Evolutionary conservation across 345 rosid genomes (phyloP).

Genomic region (Eucalyptus pauciflora): DNA sequence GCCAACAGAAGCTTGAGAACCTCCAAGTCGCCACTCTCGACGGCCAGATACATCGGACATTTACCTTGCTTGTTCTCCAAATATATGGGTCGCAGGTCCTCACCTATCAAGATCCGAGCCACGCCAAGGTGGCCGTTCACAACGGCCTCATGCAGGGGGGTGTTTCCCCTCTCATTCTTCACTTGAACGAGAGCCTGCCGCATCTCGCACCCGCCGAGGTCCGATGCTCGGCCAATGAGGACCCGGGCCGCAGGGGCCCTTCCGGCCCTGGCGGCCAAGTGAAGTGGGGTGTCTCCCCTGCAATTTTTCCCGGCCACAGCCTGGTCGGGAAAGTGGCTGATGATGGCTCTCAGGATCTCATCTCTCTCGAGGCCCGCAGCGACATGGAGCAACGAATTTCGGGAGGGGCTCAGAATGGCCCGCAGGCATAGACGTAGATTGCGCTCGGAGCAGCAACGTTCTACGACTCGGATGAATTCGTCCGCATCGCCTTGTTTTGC

Average conservation of each 20-base stretch:
- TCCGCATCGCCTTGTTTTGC: background rate
- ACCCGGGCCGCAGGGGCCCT: no score
- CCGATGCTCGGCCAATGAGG: background rate
- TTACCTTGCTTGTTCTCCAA: background rate
- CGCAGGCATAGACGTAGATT: background rate
- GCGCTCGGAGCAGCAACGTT: background rate
- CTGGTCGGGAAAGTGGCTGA: background rate
- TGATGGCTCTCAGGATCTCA: background rate
- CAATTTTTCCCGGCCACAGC: no score
- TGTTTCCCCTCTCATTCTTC: background rate
- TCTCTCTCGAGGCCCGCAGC: background rate
- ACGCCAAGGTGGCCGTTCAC: background rate
- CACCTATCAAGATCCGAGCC: background rate
- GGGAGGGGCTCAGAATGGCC: background rate
- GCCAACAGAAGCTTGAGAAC: background rate
- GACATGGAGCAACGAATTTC: background rate
- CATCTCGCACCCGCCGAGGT: background rate
- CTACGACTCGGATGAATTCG: background rate
- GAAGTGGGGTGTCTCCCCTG: no score
- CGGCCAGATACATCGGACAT: background rate
- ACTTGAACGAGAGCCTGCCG: background rate
- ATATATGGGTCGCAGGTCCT: background rate
- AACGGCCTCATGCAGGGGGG: background rate
- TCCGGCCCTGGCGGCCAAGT: no score
- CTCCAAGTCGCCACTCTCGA: background rate